These are phyloP conservation scores for Alternaria sp. DNA, from an alignment of 2,329 filamentous ascomycete species.

Conservation along the genomic window DNA sequence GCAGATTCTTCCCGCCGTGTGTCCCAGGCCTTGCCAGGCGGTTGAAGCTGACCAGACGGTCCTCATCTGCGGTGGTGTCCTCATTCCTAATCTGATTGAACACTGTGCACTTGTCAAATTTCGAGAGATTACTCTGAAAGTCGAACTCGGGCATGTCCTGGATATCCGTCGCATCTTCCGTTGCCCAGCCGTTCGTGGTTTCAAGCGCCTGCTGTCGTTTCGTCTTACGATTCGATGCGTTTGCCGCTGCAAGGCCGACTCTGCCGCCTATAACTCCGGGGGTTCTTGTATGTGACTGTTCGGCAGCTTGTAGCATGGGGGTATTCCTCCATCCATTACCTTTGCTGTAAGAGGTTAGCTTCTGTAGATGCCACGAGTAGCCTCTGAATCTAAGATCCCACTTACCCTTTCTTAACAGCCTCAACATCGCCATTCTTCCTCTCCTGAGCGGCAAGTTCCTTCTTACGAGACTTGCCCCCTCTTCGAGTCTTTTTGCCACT, in stretches of 20 bases:
- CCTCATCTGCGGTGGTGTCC: conserved; percentile 86
- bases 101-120: conserved; percentile 91
- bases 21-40: conserved; percentile 64
- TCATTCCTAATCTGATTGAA: conserved; percentile 93
- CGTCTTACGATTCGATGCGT: conserved; percentile 52
- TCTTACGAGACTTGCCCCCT: conserved; percentile 57
- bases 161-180: conserved; percentile 93
- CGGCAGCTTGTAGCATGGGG: conserved; percentile 69
- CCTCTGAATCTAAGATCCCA: conserved; percentile 35
- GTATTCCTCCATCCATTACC: conserved; percentile 74
- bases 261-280: conserved; percentile 52
- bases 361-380: background rate
- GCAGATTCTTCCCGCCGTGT: conserved; percentile 81
- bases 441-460: conserved; percentile 56
- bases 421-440: conserved; percentile 47
- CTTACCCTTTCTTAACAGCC: conserved; percentile 44
- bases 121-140: conserved; percentile 86
- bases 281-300: conserved; percentile 48
- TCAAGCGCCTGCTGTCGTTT: conserved; percentile 61
- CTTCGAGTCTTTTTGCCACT: conserved; percentile 57
- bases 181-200: conserved; percentile 86
- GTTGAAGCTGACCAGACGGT: conserved; percentile 91
- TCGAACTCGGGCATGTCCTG: conserved; percentile 95
- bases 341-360: conserved; percentile 50
- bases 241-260: conserved; percentile 49